A percentile compares a stretch with the other conserved stretches of the same genome.
phyloP scores from a whole-genome alignment of 2,329 filamentous ascomycete species.

The Fusarium sp. region DNA sequence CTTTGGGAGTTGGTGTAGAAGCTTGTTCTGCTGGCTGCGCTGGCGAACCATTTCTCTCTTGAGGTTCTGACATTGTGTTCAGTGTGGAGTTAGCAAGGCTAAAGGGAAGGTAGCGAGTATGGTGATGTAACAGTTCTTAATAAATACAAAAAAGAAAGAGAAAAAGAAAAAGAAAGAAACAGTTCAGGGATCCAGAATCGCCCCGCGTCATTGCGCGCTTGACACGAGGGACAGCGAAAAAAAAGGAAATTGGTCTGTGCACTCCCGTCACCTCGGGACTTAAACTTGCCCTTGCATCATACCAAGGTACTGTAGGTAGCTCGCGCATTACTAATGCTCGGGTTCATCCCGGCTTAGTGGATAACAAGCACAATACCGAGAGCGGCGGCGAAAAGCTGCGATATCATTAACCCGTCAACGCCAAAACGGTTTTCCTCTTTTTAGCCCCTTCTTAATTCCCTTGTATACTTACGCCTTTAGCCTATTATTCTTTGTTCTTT shows the following conservation, averaged over 20 bases:
- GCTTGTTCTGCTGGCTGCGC: constrained; percentile 10
- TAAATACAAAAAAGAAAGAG: too few relatives aligned
- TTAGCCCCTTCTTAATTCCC: neutral
- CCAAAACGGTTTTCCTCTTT: constrained; percentile 21
- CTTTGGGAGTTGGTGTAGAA: constrained; percentile 1
- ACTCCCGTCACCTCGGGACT: neutral
- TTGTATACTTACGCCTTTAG: neutral
- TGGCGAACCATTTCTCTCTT: constrained; percentile 10
- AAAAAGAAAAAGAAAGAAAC: constrained; percentile 11
- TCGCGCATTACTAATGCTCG: constrained; percentile 53
- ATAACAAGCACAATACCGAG: constrained; percentile 28
- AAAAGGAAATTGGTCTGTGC: constrained; percentile 29
- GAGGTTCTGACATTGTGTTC: constrained; percentile 33
- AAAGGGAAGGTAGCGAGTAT: neutral
- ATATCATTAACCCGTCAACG: constrained; percentile 35
- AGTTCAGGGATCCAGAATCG: constrained; percentile 22
- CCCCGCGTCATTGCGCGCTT: constrained; percentile 40
- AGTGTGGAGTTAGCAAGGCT: neutral
- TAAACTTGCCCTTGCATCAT: constrained; percentile 49
- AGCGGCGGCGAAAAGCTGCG: constrained; percentile 50
- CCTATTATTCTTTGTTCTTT: neutral
- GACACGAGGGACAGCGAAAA: neutral
- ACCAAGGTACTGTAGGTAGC: too few relatives aligned
- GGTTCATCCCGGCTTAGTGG: constrained; percentile 43
- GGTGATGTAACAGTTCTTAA: too few relatives aligned